phyloP scores from a whole-genome alignment of 495 filamentous ascomycete species.

The Talaromyces borbonicus region DNA sequence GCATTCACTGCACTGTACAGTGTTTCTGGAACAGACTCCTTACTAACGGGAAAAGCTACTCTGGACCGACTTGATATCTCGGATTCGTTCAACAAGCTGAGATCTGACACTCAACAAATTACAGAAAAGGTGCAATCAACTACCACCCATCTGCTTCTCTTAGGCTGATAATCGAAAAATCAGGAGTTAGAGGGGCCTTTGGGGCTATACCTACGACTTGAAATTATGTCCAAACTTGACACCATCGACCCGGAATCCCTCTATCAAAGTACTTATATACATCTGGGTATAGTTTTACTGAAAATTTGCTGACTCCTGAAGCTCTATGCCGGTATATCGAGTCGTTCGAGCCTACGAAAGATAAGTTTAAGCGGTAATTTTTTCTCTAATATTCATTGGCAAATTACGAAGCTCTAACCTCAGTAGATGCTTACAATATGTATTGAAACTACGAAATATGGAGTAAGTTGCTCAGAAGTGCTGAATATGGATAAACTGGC shows the following conservation, averaged over 20 bases:
- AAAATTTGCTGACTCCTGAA: conserved; percentile 10
- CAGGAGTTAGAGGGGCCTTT: conserved; percentile 52
- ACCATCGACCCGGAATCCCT: conserved; percentile 35
- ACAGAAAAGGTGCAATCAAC: conserved; percentile 3
- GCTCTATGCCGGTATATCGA: conserved; percentile 40
- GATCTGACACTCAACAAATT: conserved; percentile 3
- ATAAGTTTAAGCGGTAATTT: conserved; percentile 56
- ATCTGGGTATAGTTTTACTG: neutral
- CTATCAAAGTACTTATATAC: conserved; percentile 18
- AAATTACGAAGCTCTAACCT: conserved; percentile 1
- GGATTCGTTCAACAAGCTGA: conserved; percentile 2
- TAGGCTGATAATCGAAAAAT: no score
- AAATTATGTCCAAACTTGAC: conserved; percentile 40
- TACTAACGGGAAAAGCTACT: conserved; percentile 1
- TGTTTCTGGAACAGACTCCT: no score
- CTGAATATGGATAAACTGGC: neutral
- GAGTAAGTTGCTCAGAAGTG: neutral
- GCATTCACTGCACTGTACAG: no score
- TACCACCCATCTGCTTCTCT: conserved; percentile 1
- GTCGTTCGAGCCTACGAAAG: conserved; percentile 45
- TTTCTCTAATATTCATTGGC: conserved; percentile 11
- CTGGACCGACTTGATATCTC: neutral
- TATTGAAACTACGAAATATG: neutral
- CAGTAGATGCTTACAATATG: conserved; percentile 5
- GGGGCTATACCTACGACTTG: conserved; percentile 60